These are phyloP conservation scores for Pseudopyricularia cyperi DNA, from an alignment of 2,329 filamentous ascomycete genomes.

Conservation along the genomic window DNA sequence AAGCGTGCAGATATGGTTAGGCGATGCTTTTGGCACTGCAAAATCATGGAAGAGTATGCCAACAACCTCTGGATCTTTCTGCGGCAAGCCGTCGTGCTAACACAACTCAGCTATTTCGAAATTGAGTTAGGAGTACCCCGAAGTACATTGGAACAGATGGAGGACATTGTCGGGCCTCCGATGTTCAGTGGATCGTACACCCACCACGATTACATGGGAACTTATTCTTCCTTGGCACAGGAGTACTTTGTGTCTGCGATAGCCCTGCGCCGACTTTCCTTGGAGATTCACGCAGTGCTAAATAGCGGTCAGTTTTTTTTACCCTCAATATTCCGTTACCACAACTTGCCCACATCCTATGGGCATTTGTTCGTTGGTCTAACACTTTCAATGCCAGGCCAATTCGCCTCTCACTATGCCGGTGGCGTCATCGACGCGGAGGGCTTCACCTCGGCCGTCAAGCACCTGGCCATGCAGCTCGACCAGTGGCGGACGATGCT, in stretches of 20 bases:
- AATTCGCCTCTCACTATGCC: neutral
- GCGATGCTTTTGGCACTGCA: conserved; percentile 43
- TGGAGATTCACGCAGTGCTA: conserved; percentile 37
- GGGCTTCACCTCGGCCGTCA: conserved; percentile 24
- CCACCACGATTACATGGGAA: conserved; percentile 31
- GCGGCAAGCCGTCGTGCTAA: neutral
- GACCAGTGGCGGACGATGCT: conserved; percentile 45
- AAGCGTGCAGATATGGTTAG: conserved; percentile 36
- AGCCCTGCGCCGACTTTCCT: conserved; percentile 37
- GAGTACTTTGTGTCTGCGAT: conserved; percentile 49
- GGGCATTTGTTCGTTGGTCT: too few relatives aligned
- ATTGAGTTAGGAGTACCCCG: conserved; percentile 45
- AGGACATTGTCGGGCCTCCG: conserved; percentile 40
- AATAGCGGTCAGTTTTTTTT: conserved; percentile 30
- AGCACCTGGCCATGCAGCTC: conserved; percentile 38
- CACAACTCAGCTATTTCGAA: conserved; percentile 21
- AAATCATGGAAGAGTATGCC: conserved; percentile 37
- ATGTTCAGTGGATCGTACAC: conserved; percentile 34
- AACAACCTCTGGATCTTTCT: neutral
- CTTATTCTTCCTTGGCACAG: conserved; percentile 39
- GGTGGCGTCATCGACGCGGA: neutral
- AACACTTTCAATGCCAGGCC: neutral
- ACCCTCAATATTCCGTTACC: too few relatives aligned
- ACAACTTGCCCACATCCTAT: too few relatives aligned
- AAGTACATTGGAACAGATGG: conserved; percentile 38